Evolutionary conservation across 768 basidiomycete genomes (phyloP).

Genomic region (Auriscalpium orientale): DNA sequence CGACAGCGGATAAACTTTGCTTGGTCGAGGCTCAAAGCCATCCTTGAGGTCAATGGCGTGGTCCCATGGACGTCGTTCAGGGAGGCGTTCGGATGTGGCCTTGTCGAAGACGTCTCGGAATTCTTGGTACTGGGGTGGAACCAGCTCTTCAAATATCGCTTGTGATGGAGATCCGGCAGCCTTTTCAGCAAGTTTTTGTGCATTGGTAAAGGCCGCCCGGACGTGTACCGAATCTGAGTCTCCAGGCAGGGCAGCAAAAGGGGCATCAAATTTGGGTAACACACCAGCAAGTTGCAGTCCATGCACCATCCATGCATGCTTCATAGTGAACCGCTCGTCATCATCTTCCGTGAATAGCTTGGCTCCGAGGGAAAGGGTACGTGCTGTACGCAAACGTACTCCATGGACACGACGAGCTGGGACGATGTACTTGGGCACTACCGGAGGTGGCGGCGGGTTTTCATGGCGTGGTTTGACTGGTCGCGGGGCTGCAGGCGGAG

Average conservation of each 20-base stretch:
- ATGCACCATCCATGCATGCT: not conserved
- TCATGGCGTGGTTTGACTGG: not conserved
- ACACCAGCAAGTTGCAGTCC: not conserved
- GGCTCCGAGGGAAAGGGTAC: not conserved
- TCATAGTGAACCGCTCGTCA: not conserved
- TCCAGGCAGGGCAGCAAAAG: not conserved
- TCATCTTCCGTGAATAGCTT: not conserved
- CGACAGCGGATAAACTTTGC: constrained; percentile 16
- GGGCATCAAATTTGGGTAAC: not conserved
- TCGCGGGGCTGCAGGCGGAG: not conserved
- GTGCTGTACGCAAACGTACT: not conserved
- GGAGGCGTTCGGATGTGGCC: constrained; percentile 15
- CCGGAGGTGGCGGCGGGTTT: too few relatives aligned
- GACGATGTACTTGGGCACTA: not conserved
- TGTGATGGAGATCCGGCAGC: not conserved
- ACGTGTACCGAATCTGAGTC: not conserved
- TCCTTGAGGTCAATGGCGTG: constrained; percentile 13
- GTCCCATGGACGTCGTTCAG: constrained; percentile 11
- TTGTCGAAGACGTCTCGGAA: constrained; percentile 16
- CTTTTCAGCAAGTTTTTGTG: not conserved
- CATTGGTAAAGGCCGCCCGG: not conserved
- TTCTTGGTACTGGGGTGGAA: not conserved
- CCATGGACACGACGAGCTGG: not conserved
- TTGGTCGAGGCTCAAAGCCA: not conserved
- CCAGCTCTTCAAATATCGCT: not conserved